These are phyloP conservation scores for Podaxis rugospora DNA, from an alignment of 768 basidiomycete species.

Conservation along the genomic window DNA sequence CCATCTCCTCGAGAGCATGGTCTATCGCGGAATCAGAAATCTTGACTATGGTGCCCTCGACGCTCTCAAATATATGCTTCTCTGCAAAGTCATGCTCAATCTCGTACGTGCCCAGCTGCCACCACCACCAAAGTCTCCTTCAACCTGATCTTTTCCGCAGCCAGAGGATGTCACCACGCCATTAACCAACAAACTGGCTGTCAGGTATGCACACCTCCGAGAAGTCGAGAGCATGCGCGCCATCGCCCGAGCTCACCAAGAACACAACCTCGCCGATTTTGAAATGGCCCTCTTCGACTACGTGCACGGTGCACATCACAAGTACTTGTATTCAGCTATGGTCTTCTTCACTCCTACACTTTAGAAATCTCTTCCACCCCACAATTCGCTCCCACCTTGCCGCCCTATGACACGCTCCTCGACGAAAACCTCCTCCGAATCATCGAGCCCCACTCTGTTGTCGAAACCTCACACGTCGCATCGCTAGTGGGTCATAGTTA, in stretches of 20 bases:
- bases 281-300: constrained; percentile 86
- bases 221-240: constrained; percentile 97
- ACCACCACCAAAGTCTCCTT: neutral
- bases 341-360: neutral
- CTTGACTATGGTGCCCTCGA: constrained; percentile 72
- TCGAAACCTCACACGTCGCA: constrained; percentile 90
- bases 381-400: constrained; percentile 95
- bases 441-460: constrained; percentile 91
- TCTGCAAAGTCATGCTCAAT: constrained; percentile 98
- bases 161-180: constrained; percentile 92
- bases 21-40: constrained; percentile 53
- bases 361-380: constrained; percentile 88
- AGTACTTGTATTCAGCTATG: neutral
- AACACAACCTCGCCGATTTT: constrained; percentile 84
- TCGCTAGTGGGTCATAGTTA: constrained; percentile 82
- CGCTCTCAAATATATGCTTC: constrained; percentile 95
- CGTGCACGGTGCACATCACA: constrained; percentile 53
- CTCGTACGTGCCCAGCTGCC: constrained; percentile 47
- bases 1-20: too few relatives aligned
- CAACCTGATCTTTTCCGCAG: constrained; percentile 20
- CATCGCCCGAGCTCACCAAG: constrained; percentile 90
- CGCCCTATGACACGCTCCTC: constrained; percentile 89
- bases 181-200: constrained; percentile 80
- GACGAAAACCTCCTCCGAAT: constrained; percentile 95
- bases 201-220: constrained; percentile 79